Base-by-base conservation (phyloP, 768 basidiomycete species). In the Macrolepiota dolichaula region DNA sequence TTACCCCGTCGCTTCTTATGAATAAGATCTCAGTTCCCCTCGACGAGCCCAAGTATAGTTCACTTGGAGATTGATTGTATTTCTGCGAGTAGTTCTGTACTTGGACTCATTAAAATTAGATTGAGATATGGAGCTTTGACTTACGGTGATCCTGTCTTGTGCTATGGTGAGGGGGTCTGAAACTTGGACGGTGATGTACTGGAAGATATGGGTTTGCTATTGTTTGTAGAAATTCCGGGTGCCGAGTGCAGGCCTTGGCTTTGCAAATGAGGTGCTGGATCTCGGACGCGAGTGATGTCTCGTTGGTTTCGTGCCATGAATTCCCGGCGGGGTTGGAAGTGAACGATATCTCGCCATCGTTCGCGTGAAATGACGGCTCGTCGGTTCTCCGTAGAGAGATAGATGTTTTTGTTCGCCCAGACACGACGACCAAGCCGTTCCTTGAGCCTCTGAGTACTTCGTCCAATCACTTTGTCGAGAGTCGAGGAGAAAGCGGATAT, bases 401-500 rank as follows among this genome's bases (percentile, higher is more conserved):
- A 92, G 2, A 93, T 64, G 57, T 85, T 74, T 70, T 82, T 85
- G 35, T 70, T 77, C 4, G 64, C 69, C 89, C 89, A 91, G 0
- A 92, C 83, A 11, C 91, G 84, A n/a, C 91, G 83, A 9, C 89
- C 89, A n/a, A 92, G 73, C 32, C 83, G 78, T 73, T 92, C 89
- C 72, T 91, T 91, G n/a, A 85, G 59, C 17, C 90, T 82, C 63
- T 87, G 83, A 2, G 76, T 75, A 17, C 76, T 82, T 10, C 88
- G 83, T 4, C 74, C 80, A 6, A 84, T 63, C 2, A 81, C 72
- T n/a, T 73, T 72, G 12, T 70, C 69, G 12, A 85, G 70, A 35
- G 73, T 77, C 2, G 68, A 63, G 38, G 76, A 69, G 55, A 91
- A 77, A 2, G 70, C 65, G 55, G 76, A 70, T 24, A 92, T 73